Conservation (phyloP, 805 yeast genomes). For the Candida dajiaensis region DNA sequence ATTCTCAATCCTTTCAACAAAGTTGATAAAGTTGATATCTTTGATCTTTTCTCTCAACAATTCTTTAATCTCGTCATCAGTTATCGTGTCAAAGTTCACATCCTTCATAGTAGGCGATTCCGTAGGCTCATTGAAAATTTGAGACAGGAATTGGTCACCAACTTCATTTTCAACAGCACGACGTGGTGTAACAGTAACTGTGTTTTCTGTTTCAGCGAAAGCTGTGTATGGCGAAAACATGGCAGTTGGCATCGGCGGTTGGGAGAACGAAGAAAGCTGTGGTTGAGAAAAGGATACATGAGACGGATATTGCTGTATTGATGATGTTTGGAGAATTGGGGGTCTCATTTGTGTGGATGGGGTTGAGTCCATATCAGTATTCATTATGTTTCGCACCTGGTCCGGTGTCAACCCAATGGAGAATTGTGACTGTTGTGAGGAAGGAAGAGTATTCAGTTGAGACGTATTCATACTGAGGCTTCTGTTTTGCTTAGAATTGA, state of each 20-base stretch:
- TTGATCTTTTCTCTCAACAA: slow-evolving; percentile 18
- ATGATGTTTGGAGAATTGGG: neutral
- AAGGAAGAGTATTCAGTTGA: neutral
- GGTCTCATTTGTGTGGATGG: neutral
- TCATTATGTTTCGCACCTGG: neutral
- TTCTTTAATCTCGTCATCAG: slow-evolving; percentile 14
- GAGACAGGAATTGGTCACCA: slow-evolving; percentile 11
- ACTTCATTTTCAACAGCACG: neutral
- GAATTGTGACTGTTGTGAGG: neutral
- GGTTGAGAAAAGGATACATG: neutral
- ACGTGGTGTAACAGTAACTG: neutral
- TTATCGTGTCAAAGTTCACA: slow-evolving; percentile 5
- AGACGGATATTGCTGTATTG: neutral
- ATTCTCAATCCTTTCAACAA: slow-evolving; percentile 19
- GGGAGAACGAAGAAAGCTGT: neutral
- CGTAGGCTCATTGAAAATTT: slow-evolving; percentile 9
- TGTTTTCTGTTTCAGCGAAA: neutral
- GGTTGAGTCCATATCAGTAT: neutral
- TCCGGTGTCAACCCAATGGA: neutral
- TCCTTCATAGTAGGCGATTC: neutral
- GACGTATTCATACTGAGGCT: neutral
- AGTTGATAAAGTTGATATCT: slow-evolving; percentile 19
- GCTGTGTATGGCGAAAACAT: neutral
- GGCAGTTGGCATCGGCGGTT: neutral
- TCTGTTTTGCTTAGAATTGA: neutral